These are phyloP conservation scores for Dactylellina haptotyla DNA, from an alignment of 2,329 filamentous ascomycete species.

Conservation along the genomic window DNA sequence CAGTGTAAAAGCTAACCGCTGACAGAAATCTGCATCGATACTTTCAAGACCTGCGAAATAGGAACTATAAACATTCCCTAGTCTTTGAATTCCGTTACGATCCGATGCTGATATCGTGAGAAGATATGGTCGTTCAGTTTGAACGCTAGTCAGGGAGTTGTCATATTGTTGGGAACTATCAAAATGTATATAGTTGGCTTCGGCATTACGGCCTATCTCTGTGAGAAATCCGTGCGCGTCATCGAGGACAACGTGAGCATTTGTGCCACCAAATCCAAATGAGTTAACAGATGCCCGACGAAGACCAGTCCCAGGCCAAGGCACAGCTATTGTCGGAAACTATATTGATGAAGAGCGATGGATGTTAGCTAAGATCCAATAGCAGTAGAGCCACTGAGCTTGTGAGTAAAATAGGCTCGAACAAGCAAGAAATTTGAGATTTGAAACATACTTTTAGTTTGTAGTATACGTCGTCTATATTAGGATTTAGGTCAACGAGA, in stretches of 20 bases:
- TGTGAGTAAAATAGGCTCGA: no score
- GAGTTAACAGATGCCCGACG: constrained; percentile 57
- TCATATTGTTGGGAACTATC: no score
- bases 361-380: no score
- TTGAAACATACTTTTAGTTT: constrained; percentile 18
- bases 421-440: no score
- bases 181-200: background rate
- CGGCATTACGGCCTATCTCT: background rate
- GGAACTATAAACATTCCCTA: background rate
- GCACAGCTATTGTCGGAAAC: constrained; percentile 16
- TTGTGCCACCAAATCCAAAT: constrained; percentile 60
- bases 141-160: no score
- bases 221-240: constrained; percentile 15
- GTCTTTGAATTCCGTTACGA: constrained; percentile 13
- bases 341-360: no score
- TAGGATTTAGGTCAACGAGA: constrained; percentile 28
- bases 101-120: constrained; percentile 18
- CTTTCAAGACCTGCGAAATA: background rate
- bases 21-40: background rate
- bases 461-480: constrained; percentile 48
- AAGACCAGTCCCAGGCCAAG: constrained; percentile 6
- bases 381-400: no score
- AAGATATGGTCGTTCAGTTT: constrained; percentile 17
- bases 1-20: constrained; percentile 15
- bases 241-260: constrained; percentile 44